phyloP scores from a whole-genome alignment of 1,284 basidiomycete genomes.

The Papiliotrema flavescens region DNA sequence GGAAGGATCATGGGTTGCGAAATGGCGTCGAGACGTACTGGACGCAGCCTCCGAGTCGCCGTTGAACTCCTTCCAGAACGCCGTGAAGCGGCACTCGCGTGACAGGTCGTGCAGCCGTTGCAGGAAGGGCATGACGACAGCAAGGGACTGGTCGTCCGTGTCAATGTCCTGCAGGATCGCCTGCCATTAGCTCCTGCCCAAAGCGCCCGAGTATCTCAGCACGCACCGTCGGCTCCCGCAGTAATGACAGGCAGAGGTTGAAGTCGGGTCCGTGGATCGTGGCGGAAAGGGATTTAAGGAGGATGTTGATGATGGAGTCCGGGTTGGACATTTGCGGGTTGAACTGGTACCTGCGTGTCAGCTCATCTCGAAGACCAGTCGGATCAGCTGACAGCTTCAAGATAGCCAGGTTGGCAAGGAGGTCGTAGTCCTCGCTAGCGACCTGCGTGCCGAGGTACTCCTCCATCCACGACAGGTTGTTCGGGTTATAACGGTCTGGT shows the following conservation, averaged over 20 bases:
- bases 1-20: too few relatives aligned
- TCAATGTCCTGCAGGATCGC: constrained; percentile 52
- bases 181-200: constrained; percentile 6
- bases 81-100: constrained; percentile 82
- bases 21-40: constrained; percentile 20
- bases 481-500: constrained; percentile 90
- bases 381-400: constrained; percentile 60
- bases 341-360: constrained; percentile 76
- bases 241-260: constrained; percentile 82
- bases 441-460: constrained; percentile 93
- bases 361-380: not conserved
- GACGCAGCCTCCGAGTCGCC: constrained; percentile 52
- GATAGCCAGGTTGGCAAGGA: constrained; percentile 81
- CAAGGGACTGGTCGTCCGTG: constrained; percentile 70
- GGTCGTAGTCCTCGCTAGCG: constrained; percentile 83
- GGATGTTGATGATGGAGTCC: constrained; percentile 88
- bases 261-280: constrained; percentile 73
- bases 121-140: constrained; percentile 68
- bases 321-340: constrained; percentile 90
- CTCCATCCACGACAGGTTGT: constrained; percentile 85
- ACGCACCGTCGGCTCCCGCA: constrained; percentile 41
- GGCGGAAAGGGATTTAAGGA: constrained; percentile 85
- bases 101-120: constrained; percentile 71
- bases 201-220: not conserved
- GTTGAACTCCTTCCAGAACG: constrained; percentile 76